These are phyloP conservation scores for Kuraishia ogatae DNA, from an alignment of 805 yeast species.

Conservation along the genomic window DNA sequence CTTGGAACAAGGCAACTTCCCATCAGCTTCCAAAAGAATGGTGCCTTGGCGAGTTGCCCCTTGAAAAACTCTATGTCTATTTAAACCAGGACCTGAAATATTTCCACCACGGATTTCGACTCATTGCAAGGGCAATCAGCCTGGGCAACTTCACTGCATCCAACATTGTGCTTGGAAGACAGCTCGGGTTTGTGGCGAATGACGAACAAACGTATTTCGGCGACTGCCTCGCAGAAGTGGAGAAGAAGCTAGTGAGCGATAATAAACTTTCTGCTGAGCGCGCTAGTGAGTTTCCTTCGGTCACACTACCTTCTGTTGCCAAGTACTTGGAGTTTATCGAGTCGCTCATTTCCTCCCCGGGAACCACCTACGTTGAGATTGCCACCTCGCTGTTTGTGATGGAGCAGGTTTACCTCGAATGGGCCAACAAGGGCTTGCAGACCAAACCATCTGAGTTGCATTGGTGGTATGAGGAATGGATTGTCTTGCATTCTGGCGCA, in stretches of 20 bases:
- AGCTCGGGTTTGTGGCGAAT: slow-evolving; percentile 39
- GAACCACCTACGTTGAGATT: slow-evolving; percentile 28
- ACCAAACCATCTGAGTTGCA: slow-evolving; percentile 20
- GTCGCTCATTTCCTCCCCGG: slow-evolving; percentile 18
- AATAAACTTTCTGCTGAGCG: slow-evolving; percentile 13
- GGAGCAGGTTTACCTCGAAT: slow-evolving; percentile 42
- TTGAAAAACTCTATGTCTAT: slow-evolving; percentile 32
- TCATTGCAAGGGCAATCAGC: slow-evolving; percentile 35
- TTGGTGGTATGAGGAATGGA: slow-evolving; percentile 44
- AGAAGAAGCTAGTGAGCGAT: slow-evolving; percentile 8
- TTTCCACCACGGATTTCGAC: slow-evolving; percentile 31
- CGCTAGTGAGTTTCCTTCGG: slow-evolving; percentile 6
- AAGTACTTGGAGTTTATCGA: slow-evolving; percentile 27
- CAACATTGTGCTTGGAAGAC: slow-evolving; percentile 34
- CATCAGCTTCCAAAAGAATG: slow-evolving; percentile 36
- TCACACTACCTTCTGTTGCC: slow-evolving; percentile 25
- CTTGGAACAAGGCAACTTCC: slow-evolving; percentile 22
- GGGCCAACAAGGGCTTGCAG: slow-evolving; percentile 34
- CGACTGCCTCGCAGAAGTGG: slow-evolving; percentile 20
- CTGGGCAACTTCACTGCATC: slow-evolving; percentile 30
- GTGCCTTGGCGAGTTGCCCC: slow-evolving; percentile 35
- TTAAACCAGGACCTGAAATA: slow-evolving; percentile 40
- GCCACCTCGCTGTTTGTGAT: slow-evolving; percentile 35
- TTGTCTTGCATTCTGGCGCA: slow-evolving; percentile 40
- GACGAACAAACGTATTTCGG: slow-evolving; percentile 41